Evolutionary conservation across 345 rosid species (phyloP).

Genomic region (Corchorus capsularis): DNA sequence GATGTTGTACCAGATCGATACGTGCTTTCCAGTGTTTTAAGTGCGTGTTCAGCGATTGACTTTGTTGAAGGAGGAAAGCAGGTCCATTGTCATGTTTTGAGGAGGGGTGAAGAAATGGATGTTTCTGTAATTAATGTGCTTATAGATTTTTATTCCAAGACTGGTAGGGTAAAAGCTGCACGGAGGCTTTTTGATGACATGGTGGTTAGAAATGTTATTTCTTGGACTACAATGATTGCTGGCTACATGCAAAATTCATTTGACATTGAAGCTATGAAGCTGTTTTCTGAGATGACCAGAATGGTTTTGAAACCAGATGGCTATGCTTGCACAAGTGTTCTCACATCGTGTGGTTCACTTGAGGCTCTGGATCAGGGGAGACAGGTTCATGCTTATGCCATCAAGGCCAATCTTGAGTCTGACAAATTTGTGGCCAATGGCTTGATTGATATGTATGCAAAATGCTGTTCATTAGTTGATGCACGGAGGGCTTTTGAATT

Average conservation of each 20-base stretch:
- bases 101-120: conserved; percentile 61
- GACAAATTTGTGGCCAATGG: conserved; percentile 63
- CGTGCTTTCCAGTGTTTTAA: conserved; percentile 59
- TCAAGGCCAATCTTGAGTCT: conserved; percentile 56
- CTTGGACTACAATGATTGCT: conserved; percentile 73
- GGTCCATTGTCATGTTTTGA: conserved; percentile 65
- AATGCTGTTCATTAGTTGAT: conserved; percentile 53
- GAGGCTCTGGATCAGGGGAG: conserved; percentile 53
- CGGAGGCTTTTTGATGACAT: conserved; percentile 51
- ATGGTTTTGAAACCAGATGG: conserved; percentile 55
- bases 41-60: conserved; percentile 54
- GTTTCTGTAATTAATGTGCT: conserved; percentile 60
- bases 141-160: conserved; percentile 64
- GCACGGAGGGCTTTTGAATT: conserved; percentile 59
- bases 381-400: conserved; percentile 63
- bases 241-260: conserved; percentile 69
- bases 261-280: conserved; percentile 54
- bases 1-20: conserved; percentile 51
- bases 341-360: conserved; percentile 70
- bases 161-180: conserved; percentile 51
- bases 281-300: conserved; percentile 51
- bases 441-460: conserved; percentile 75
- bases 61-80: conserved; percentile 67
- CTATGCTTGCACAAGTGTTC: conserved; percentile 69
- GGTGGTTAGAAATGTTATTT: conserved; percentile 53